Percentiles rank a stretch among this genome's conserved stretches.
Conservation (phyloP, 257 asterid genomes). For the Solanum piurae region DNA sequence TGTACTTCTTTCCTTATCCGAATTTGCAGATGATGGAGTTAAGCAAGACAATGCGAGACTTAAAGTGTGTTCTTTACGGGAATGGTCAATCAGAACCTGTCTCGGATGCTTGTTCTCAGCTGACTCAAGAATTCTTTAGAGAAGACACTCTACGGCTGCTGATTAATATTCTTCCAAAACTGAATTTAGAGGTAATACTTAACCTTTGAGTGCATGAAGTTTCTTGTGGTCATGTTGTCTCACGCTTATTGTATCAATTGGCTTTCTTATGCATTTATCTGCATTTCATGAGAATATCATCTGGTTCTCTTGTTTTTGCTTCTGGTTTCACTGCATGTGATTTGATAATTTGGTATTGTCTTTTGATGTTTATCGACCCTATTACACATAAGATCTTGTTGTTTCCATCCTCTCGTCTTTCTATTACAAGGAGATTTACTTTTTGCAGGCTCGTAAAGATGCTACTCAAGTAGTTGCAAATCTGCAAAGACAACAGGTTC, state of each 20-base stretch:
- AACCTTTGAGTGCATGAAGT: not conserved
- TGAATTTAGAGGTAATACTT: constrained; percentile 43
- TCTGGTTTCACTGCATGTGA: not conserved
- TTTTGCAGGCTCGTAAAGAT: constrained; percentile 84
- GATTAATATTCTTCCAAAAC: constrained; percentile 44
- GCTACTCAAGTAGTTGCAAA: constrained; percentile 97
- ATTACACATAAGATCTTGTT: not conserved
- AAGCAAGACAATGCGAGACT: constrained; percentile 37
- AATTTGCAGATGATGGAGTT: constrained; percentile 32
- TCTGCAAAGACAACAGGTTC: constrained; percentile 98
- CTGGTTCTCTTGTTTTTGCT: not conserved
- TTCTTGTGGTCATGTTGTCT: not conserved
- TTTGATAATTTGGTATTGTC: not conserved
- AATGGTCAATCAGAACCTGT: constrained; percentile 57
- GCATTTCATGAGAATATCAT: not conserved
- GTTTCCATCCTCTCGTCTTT: not conserved
- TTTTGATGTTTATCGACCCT: not conserved
- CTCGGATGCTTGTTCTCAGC: constrained; percentile 48
- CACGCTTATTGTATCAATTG: not conserved
- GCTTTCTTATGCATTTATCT: not conserved
- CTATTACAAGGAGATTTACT: not conserved
- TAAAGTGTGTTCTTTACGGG: constrained; percentile 55
- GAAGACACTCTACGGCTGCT: constrained; percentile 52
- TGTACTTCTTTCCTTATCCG: not conserved
- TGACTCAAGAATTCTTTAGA: constrained; percentile 56